Percentiles rank a stretch among this genome's conserved stretches.
Conservation (phyloP, 495 filamentous ascomycete genomes). For the Aspergillus mulundensis region DNA sequence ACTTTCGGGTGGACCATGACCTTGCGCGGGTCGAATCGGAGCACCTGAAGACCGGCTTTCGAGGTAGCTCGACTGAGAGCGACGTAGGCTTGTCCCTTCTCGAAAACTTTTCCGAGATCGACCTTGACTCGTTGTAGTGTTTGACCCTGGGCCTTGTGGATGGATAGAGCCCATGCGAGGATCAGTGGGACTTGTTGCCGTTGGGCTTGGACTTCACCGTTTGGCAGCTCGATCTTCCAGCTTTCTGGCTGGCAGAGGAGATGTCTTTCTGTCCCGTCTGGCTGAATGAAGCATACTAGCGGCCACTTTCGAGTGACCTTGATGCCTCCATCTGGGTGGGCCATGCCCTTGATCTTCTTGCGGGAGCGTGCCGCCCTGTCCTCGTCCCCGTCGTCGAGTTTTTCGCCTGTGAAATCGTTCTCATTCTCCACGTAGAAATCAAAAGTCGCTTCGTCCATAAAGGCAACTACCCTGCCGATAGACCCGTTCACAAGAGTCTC, state of each 20-base stretch:
- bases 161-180: slow-evolving; percentile 92
- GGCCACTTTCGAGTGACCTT: slow-evolving; percentile 57
- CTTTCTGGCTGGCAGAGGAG: slow-evolving; percentile 79
- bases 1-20: slow-evolving; percentile 94
- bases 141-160: slow-evolving; percentile 97
- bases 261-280: slow-evolving; percentile 72
- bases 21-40: slow-evolving; percentile 82
- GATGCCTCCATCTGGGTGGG: slow-evolving; percentile 33
- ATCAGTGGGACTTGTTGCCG: slow-evolving; percentile 67
- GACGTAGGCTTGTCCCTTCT: slow-evolving; percentile 75
- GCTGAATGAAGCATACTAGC: slow-evolving; percentile 72
- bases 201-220: slow-evolving; percentile 86
- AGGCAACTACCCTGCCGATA: slow-evolving; percentile 75
- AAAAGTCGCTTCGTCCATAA: slow-evolving; percentile 81
- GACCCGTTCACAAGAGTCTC: slow-evolving; percentile 92
- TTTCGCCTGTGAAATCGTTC: slow-evolving; percentile 45
- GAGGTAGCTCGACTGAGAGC: slow-evolving; percentile 71
- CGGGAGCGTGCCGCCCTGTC: slow-evolving; percentile 42
- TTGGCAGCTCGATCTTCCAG: slow-evolving; percentile 97
- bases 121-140: slow-evolving; percentile 94
- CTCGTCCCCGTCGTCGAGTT: slow-evolving; percentile 37
- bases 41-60: slow-evolving; percentile 83
- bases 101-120: slow-evolving; percentile 85
- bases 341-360: slow-evolving; percentile 46
- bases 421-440: slow-evolving; percentile 57